Percentiles rank a stretch among this genome's conserved stretches.
These are phyloP conservation scores for Ceratobasidium sp. DNA, from an alignment of 1,284 basidiomycete species.

Conservation along the genomic window DNA sequence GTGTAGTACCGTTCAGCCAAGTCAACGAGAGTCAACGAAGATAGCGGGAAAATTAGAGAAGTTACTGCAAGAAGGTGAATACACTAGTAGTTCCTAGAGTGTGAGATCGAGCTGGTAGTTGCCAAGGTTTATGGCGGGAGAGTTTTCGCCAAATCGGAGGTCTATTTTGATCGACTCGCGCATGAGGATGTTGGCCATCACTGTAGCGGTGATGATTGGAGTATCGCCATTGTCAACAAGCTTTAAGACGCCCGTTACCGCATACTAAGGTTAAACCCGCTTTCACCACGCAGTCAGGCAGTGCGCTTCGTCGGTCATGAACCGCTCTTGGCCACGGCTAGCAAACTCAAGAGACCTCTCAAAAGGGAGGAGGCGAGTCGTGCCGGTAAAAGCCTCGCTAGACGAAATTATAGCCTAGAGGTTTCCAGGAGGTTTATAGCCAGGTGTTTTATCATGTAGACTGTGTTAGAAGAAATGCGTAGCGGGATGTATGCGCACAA, in stretches of 20 bases:
- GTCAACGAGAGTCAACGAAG: not conserved
- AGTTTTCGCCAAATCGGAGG: not conserved
- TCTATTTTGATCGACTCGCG: not conserved
- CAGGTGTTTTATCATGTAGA: not conserved
- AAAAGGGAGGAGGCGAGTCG: not conserved
- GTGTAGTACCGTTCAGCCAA: not conserved
- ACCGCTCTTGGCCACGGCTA: not conserved
- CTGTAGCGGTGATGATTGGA: not conserved
- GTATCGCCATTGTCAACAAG: no score
- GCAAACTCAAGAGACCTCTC: not conserved
- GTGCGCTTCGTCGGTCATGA: slow-evolving; percentile 31
- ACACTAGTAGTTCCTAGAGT: not conserved
- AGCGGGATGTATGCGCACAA: not conserved
- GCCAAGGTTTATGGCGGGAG: not conserved
- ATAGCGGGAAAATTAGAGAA: not conserved
- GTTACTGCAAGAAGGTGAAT: not conserved
- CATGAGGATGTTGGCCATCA: not conserved
- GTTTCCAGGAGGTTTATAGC: not conserved
- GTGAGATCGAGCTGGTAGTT: not conserved
- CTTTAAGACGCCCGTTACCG: not conserved
- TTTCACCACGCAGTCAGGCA: slow-evolving; percentile 3
- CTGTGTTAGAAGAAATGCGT: not conserved
- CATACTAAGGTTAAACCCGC: slow-evolving; percentile 1
- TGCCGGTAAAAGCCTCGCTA: slow-evolving; percentile 1
- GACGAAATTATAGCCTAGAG: slow-evolving; percentile 15